A percentile compares a stretch with the other conserved stretches of the same genome.
Evolutionary conservation across 805 yeast species (phyloP).

Genomic region (Tanozyma kutaoensis): DNA sequence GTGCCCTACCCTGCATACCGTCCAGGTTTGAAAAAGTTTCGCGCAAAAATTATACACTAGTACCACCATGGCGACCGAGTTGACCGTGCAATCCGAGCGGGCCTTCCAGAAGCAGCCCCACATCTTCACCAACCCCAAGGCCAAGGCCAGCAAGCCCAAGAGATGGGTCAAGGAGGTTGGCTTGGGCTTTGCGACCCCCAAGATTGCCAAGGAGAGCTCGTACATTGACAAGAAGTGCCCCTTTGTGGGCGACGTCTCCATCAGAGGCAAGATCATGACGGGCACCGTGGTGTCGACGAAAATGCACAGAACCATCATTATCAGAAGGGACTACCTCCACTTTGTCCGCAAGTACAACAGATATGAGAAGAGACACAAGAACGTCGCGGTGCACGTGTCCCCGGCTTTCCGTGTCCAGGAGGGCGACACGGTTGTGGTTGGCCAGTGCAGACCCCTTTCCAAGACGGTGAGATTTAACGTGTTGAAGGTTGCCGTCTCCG

Average conservation of each 20-base stretch:
- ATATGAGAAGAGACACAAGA: constrained; percentile 99
- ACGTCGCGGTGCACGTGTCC: constrained; percentile 98
- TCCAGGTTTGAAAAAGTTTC: too few species aligned
- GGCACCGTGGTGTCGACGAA: constrained; percentile 99
- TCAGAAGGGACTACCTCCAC: constrained; percentile 99
- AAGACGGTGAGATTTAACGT: constrained; percentile 99
- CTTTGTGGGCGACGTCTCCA: constrained; percentile 90
- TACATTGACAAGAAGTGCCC: constrained; percentile 99
- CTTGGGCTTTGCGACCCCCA: constrained; percentile 99
- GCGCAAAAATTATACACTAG: too few species aligned
- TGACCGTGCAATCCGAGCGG: constrained; percentile 99
- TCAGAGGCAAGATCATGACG: constrained; percentile 98
- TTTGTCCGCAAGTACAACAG: constrained; percentile 99
- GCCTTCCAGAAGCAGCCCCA: constrained; percentile 99
- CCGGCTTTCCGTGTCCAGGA: constrained; percentile 99
- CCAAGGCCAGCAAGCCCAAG: constrained; percentile 98
- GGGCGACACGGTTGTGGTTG: constrained; percentile 98
- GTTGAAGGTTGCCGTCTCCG: constrained; percentile 83
- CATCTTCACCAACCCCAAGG: constrained; percentile 99
- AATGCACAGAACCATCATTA: constrained; percentile 99
- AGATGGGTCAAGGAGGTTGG: constrained; percentile 99
- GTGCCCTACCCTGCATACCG: too few species aligned
- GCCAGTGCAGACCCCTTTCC: constrained; percentile 99
- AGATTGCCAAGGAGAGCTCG: constrained; percentile 94
- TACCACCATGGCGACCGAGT: constrained; percentile 94